Evolutionary conservation across 768 basidiomycete species (phyloP), one percentile per base, ranked within the genome.

Genomic region (Melanogaster broomeanus): DNA sequence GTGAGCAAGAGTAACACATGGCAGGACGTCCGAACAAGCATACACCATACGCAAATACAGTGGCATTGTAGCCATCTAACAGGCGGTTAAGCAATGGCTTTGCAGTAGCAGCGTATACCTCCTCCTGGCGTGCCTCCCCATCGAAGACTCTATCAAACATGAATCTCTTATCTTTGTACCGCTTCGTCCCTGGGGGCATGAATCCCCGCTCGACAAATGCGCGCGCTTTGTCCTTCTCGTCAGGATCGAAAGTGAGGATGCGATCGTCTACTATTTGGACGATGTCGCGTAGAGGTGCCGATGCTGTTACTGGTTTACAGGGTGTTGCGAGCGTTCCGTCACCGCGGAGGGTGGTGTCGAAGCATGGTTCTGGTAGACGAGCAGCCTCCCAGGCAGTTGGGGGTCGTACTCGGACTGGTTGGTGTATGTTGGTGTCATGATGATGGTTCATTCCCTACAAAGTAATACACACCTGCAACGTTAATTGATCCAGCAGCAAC

Each of bases 1-100:
- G 58, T 62, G 48, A 44, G 56, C 42, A 25, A 58, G 25, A 48
- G 46, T 22, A 52, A 25, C 19, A 28, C 27, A 18, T 15, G 22
- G 45, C 22, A 48, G 18, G 34, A 33, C 9, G 43, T 51, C 45
- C 45, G 34, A 35, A 54, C 55, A 41, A 49, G 76, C 90, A 68
- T 70, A 98, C 97, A 33, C 97, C 97, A 68, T 99, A 99, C 4
- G 97, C 97, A 75, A 99, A 98, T 9, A 98, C 90, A 11, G 97
- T 99, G 39, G 94, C 89, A 61, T 99, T 98, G 73, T 85, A 99
- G 10, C 97, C 97, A 61, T 98, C 89, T 52, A 99, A 75, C 22
- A 99, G 73, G 22, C 92, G 87, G 58, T 82, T 78, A 16, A 99
- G 76, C 43, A 99, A 74, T 30, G 94, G 93, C 64, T 87, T 85